Evolutionary conservation across 2,329 filamentous ascomycete species (phyloP).

Genomic region (Nemania sp.): DNA sequence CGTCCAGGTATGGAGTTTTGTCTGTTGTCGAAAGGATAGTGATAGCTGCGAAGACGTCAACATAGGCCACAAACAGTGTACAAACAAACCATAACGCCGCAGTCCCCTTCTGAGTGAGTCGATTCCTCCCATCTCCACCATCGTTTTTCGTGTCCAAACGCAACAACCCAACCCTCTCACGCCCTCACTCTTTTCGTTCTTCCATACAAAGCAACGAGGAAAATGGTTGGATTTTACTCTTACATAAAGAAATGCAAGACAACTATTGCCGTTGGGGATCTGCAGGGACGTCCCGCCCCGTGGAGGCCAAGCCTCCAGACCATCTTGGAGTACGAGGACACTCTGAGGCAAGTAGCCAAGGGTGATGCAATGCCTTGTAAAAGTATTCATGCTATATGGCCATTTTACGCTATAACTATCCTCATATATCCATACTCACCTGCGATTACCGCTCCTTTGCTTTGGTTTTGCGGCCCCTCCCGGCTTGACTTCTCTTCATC

Average conservation of each 20-base stretch:
- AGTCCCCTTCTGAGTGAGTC: slow-evolving; percentile 23
- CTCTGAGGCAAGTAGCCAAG: slow-evolving; percentile 32
- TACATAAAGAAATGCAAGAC: slow-evolving; percentile 10
- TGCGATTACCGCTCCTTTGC: neutral
- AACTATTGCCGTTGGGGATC: slow-evolving; percentile 5
- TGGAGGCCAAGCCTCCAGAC: slow-evolving; percentile 12
- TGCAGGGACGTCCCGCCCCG: neutral
- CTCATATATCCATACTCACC: neutral
- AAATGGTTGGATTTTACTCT: slow-evolving; percentile 13
- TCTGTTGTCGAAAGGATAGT: slow-evolving; percentile 23
- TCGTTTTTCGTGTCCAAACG: slow-evolving; percentile 4
- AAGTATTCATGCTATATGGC: neutral
- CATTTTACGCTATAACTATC: neutral
- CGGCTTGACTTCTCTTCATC: neutral
- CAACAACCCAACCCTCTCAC: slow-evolving; percentile 6
- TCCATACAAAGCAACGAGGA: neutral
- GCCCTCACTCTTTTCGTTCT: neutral
- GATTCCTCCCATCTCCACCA: neutral
- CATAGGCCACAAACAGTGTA: neutral
- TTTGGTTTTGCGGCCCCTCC: neutral
- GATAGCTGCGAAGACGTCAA: slow-evolving; percentile 20
- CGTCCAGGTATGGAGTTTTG: slow-evolving; percentile 29
- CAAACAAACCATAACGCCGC: neutral
- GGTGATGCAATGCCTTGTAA: neutral
- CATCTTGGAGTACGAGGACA: slow-evolving; percentile 20